Base-by-base conservation (phyloP, 805 yeast species). In the Yarrowia keelungensis region DNA sequence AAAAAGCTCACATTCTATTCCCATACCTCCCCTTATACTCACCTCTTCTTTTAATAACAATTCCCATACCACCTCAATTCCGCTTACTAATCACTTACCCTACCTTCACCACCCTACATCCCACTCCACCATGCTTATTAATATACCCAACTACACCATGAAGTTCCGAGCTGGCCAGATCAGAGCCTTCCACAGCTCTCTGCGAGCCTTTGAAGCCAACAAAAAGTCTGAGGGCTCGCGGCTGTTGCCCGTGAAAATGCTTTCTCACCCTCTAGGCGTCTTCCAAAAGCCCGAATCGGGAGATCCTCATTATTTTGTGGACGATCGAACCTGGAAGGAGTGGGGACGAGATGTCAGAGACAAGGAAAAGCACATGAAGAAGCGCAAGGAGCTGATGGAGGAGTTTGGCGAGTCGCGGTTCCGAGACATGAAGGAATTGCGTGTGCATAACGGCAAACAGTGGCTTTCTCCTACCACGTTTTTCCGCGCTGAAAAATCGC, bases 401-500 rank as follows among this genome's bases (percentile, higher is more conserved):
- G 92, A 89, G 78, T 82, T 89, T 72, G 84, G 88, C 35, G 85
- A 84, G 71, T 87, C 91, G 36, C 88, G 90, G n/a, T 83, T 87
- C 83, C 84, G 86, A 71, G 89, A 88, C 70, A 81, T 88, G 75
- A 85, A 85, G 73, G 82, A 85, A 2, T 88, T 86, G 75, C 81
- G 88, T 61, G 89, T 88, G 43, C 73, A 90, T 94, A 85, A 87
- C 46, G 99, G 98, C 32, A 92, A 92, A 78, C 82, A 93, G 71
- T 95, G 92, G 80, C 80, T 84, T 16, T 85, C 97, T 0, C 98
- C 98, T 0, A 81, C 85, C n/a, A 85, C 92, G 1, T 89, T 85
- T 73, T 93, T 94, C 84, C 85, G 85, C 70, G 79, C 81, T 12
- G 93, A 90, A 8, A 89, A 85, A 74, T 83, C 98, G 0, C 79